A percentile compares a stretch with the other conserved stretches of the same genome.
These are phyloP conservation scores for Cercospora brassicicola DNA, from an alignment of 2,329 filamentous ascomycete species.

Conservation along the genomic window DNA sequence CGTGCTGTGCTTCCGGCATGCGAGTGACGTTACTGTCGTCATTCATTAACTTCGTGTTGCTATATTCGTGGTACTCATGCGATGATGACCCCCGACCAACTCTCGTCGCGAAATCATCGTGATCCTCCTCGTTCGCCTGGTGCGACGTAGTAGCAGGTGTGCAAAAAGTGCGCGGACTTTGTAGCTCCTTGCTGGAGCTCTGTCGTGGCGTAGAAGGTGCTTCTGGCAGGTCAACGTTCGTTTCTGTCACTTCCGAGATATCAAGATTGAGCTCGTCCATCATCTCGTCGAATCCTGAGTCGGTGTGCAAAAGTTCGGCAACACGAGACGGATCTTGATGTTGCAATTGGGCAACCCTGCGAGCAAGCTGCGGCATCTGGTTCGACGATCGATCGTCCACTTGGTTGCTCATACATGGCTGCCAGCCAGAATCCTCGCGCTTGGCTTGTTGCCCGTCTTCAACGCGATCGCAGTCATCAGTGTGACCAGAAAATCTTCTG, in stretches of 20 bases:
- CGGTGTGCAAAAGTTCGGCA: conserved; percentile 35
- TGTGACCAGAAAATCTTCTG: not conserved
- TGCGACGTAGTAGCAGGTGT: conserved; percentile 9
- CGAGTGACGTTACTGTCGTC: conserved; percentile 24
- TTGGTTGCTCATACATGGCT: not conserved
- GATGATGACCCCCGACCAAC: not conserved
- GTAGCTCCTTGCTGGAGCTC: conserved; percentile 3
- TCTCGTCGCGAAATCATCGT: not conserved
- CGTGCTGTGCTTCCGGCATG: conserved; percentile 22
- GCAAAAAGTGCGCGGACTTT: conserved; percentile 9
- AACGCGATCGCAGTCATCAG: conserved; percentile 2
- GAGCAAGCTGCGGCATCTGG: not conserved
- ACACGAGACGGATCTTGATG: not conserved
- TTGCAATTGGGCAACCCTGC: conserved; percentile 4
- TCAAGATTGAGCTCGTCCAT: conserved; percentile 32
- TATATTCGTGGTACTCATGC: not conserved
- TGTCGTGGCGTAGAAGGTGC: conserved; percentile 8
- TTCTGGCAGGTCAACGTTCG: not conserved
- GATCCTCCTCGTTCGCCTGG: not conserved
- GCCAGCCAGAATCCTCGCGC: conserved; percentile 4
- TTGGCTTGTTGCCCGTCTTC: conserved; percentile 11
- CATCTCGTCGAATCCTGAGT: conserved; percentile 48
- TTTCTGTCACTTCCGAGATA: not conserved
- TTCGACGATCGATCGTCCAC: not conserved
- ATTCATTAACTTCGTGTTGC: conserved; percentile 17